A percentile compares a stretch with the other conserved stretches of the same genome.
phyloP scores from a whole-genome alignment of 2,329 filamentous ascomycete species.

The Colletotrichum paranaense region DNA sequence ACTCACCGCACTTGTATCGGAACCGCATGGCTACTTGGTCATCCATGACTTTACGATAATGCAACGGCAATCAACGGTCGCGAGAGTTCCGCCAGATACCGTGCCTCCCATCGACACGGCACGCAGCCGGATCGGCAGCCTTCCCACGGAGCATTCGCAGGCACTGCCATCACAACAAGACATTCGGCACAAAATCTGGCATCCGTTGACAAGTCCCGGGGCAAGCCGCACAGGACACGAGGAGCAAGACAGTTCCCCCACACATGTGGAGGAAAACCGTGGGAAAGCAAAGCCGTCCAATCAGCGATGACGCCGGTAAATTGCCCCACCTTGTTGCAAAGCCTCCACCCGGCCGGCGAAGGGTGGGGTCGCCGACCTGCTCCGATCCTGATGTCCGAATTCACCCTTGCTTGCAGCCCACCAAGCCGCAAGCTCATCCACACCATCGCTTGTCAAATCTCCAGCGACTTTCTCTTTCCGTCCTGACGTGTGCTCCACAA shows the following conservation, averaged over 20 bases:
- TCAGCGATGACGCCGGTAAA: not conserved
- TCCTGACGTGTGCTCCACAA: not conserved
- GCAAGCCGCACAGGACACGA: slow-evolving; percentile 12
- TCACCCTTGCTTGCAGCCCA: slow-evolving; percentile 24
- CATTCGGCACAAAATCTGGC: slow-evolving; percentile 23
- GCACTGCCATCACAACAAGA: not conserved
- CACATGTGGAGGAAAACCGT: slow-evolving; percentile 12
- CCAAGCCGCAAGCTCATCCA: not conserved
- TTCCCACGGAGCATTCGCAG: not conserved
- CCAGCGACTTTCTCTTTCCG: not conserved
- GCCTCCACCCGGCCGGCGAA: not conserved
- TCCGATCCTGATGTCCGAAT: slow-evolving; percentile 32
- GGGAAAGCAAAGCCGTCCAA: slow-evolving; percentile 6
- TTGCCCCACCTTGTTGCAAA: not conserved
- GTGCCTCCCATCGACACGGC: not conserved
- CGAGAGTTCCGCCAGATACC: not conserved
- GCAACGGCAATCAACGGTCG: not conserved
- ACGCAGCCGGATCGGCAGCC: not conserved
- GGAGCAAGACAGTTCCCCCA: not conserved
- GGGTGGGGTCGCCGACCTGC: slow-evolving; percentile 30
- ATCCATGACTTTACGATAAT: not conserved
- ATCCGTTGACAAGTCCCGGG: slow-evolving; percentile 14
- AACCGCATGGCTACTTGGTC: not conserved
- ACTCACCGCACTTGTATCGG: slow-evolving; percentile 14
- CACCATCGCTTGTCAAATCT: not conserved